A percentile compares a stretch with the other conserved stretches of the same genome.
Evolutionary conservation across 2,329 filamentous ascomycete genomes (phyloP).

Genomic region (Rutstroemia sydowiana): DNA sequence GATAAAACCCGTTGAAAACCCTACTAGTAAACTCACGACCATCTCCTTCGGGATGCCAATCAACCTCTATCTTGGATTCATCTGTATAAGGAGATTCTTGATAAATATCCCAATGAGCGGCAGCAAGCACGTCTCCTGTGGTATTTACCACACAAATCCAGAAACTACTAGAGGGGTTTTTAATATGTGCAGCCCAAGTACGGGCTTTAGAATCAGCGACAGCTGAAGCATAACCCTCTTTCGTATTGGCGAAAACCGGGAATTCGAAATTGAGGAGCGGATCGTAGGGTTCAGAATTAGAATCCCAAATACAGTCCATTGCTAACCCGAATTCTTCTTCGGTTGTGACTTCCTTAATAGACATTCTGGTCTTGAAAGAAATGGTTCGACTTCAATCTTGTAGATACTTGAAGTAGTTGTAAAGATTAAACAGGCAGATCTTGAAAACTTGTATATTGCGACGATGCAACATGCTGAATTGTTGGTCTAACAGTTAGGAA

Average conservation of each 20-base stretch:
- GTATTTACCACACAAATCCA: neutral
- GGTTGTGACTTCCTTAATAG: neutral
- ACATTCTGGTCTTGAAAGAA: neutral
- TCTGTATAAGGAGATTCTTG: neutral
- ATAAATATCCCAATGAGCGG: neutral
- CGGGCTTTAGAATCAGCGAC: neutral
- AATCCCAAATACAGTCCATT: neutral
- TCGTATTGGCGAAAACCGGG: neutral
- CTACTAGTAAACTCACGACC: neutral
- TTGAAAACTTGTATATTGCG: neutral
- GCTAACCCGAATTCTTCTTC: neutral
- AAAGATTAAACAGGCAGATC: neutral
- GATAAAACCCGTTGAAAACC: neutral
- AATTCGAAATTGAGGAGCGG: neutral
- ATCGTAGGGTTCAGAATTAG: neutral
- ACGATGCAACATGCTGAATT: neutral
- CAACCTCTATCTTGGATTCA: neutral
- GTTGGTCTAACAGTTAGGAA: too few relatives aligned
- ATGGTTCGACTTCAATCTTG: neutral
- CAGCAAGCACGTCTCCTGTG: neutral
- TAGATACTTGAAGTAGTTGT: neutral
- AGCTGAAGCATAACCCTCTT: neutral
- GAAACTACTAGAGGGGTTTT: neutral
- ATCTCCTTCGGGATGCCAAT: slow-evolving; percentile 2
- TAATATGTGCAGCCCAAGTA: neutral